These are phyloP conservation scores for Sporobolomyces roseus DNA, from an alignment of 768 basidiomycete genomes.

Conservation along the genomic window DNA sequence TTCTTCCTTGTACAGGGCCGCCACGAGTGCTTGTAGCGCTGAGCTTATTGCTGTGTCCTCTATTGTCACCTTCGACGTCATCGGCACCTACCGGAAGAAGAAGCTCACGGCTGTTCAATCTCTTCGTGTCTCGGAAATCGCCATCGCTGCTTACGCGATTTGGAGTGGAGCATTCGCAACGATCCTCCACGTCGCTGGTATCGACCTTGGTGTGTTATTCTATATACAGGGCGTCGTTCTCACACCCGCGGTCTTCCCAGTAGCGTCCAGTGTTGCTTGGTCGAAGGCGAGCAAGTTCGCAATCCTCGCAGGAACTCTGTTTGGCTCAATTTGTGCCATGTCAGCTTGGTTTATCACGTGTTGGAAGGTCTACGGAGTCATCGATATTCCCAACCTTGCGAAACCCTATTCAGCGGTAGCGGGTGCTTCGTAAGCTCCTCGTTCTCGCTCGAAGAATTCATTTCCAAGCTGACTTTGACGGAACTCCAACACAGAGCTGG, in stretches of 20 bases:
- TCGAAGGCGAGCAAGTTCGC: conserved; percentile 75
- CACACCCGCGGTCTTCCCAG: conserved; percentile 46
- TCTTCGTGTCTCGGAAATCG: conserved; percentile 7
- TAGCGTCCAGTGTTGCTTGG: conserved; percentile 82
- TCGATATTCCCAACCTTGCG: conserved; percentile 31
- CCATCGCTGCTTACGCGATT: conserved; percentile 15
- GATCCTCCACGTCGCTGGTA: conserved; percentile 18
- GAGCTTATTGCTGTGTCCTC: conserved; percentile 88
- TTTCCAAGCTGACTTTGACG: not conserved
- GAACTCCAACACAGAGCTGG: conserved; percentile 7
- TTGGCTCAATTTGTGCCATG: conserved; percentile 16
- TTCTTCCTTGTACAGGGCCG: no score
- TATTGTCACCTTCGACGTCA: conserved; percentile 77
- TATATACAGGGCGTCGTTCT: conserved; percentile 13
- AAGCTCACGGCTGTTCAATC: conserved; percentile 25
- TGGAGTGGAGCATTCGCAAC: conserved; percentile 25
- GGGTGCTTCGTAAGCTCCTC: conserved; percentile 60
- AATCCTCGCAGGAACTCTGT: conserved; percentile 45
- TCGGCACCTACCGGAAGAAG: conserved; percentile 60
- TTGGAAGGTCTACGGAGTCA: conserved; percentile 26
- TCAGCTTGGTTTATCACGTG: conserved; percentile 31
- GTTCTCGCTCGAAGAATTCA: conserved; percentile 49
- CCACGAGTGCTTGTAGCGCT: no score
- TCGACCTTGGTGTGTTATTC: conserved; percentile 31
- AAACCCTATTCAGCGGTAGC: conserved; percentile 53